Evolutionary conservation across 2,329 filamentous ascomycete genomes (phyloP).

Genomic region (Phialemonium atrogriseum): DNA sequence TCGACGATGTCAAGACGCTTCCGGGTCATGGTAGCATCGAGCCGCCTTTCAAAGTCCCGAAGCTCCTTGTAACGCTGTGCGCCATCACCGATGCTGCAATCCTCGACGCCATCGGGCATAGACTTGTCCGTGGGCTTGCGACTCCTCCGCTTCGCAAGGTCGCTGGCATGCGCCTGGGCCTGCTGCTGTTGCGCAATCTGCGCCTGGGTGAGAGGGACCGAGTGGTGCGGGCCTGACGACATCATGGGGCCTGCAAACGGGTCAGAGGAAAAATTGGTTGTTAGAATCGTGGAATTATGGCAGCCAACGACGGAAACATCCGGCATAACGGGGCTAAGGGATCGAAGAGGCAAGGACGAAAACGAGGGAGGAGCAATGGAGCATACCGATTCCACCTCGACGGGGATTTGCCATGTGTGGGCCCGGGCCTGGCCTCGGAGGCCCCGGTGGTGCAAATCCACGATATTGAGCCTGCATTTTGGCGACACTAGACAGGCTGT

Average conservation of each 20-base stretch:
- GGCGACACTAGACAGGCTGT: conserved; percentile 1
- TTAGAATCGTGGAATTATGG: conserved; percentile 2
- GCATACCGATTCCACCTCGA: conserved; percentile 17
- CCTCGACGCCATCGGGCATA: conserved; percentile 82
- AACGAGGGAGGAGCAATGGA: conserved; percentile 1
- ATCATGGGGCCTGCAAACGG: conserved; percentile 43
- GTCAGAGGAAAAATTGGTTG: too few species aligned
- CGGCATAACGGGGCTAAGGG: conserved; percentile 1
- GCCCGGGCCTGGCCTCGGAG: conserved; percentile 5
- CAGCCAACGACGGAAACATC: too few species aligned
- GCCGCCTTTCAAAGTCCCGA: conserved; percentile 74
- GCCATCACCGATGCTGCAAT: conserved; percentile 72
- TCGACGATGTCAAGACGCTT: conserved; percentile 90
- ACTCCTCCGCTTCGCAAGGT: conserved; percentile 70
- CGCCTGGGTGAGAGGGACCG: conserved; percentile 43
- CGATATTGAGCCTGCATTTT: conserved; percentile 17
- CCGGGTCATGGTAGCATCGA: conserved; percentile 89
- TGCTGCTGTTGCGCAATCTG: conserved; percentile 43
- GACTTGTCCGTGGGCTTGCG: conserved; percentile 92
- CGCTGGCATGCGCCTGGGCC: conserved; percentile 36
- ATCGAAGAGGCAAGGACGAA: conserved; percentile 3
- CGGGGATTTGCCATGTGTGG: conserved; percentile 1
- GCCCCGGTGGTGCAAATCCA: conserved; percentile 11
- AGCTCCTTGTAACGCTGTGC: conserved; percentile 76
- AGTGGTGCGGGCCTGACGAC: conserved; percentile 42